Base-by-base conservation (phyloP, 106 monocot species). In the Phalaenopsis aphrodite region DNA sequence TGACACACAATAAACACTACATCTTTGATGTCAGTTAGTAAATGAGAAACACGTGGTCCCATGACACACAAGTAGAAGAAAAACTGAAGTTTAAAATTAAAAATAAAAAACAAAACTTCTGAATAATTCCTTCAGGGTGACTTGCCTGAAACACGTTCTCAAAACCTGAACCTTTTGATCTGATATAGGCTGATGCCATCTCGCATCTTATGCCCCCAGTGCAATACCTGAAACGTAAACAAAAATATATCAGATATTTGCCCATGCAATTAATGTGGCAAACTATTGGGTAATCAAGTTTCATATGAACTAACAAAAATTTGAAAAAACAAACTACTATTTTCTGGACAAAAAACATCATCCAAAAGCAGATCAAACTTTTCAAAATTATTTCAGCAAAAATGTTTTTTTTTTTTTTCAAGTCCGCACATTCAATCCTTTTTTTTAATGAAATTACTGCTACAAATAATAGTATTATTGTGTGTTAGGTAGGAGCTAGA, bases 151-250 rank as follows among this genome's bases (percentile, higher is more conserved):
- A 94, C 43, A 98, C 97, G 88, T 92, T 92, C 81, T 91, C 90
- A 84, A 88, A 98, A 56, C 91, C 97, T 78, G 80, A 78, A 83
- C 97, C 97, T 86, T 97, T 97, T 4, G 93, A 92, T 75, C 90
- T 85, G 72, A 98, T 94, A 86, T 98, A 98, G 1, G 97, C 90
- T 72, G 97, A 98, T 71, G 97, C 97, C 92, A 92, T 98, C 81
- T 98, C 97, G 88, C 97, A 98, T 55, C 97, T 85, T 77, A 98
- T 98, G 67, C 97, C 97, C 76, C 97, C 97, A 83, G 97, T 98
- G 78, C 97, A 98, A 79, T 98, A 98, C 97, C 97, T 98, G 79
- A 67, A 86, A 77, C 11, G 52, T 74, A 42, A 41, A 11, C 10
- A 52, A 14, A 52, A 14, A 52, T 52, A 52, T 2, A 24, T 24